phyloP scores from a whole-genome alignment of 306 rosid species.

The Sicyos baderoa region DNA sequence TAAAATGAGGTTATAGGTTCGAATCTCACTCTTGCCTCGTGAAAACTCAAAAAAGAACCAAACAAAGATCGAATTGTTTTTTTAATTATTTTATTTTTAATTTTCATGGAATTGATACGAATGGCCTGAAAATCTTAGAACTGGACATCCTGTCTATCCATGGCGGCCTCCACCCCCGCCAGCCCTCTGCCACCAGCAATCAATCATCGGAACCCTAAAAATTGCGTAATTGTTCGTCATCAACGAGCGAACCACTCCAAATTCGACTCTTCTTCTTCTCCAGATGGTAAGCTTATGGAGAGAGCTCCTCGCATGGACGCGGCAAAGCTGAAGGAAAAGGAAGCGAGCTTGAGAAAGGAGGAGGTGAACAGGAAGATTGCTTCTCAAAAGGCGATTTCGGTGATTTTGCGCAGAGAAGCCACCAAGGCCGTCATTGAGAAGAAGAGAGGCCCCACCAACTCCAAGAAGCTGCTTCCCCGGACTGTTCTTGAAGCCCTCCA shows the following conservation, averaged over 20 bases:
- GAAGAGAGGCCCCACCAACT: constrained; percentile 59
- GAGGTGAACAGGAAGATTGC: constrained; percentile 59
- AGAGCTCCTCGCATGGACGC: constrained; percentile 29
- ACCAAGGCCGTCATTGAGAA: constrained; percentile 71
- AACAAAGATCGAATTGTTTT: no score
- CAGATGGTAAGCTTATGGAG: constrained; percentile 7
- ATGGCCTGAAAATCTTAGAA: background rate
- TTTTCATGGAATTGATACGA: background rate
- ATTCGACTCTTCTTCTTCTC: background rate
- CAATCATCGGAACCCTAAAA: background rate
- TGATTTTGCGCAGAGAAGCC: constrained; percentile 74
- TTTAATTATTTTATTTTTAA: no score
- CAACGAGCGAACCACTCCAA: background rate
- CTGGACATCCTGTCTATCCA: background rate
- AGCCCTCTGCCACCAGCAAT: background rate
- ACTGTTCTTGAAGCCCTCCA: constrained; percentile 82
- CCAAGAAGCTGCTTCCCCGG: constrained; percentile 74
- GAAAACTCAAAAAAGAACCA: no score
- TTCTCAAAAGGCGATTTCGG: constrained; percentile 75
- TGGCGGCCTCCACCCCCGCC: background rate
- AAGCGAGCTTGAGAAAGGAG: constrained; percentile 60
- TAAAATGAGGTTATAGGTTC: no score
- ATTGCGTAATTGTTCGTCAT: background rate
- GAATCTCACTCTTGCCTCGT: no score
- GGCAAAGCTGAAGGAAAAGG: constrained; percentile 41